Evolutionary conservation across 2,329 filamentous ascomycete species (phyloP), one percentile per base, ranked within the genome.

Genomic region (Fusarium sp.): DNA sequence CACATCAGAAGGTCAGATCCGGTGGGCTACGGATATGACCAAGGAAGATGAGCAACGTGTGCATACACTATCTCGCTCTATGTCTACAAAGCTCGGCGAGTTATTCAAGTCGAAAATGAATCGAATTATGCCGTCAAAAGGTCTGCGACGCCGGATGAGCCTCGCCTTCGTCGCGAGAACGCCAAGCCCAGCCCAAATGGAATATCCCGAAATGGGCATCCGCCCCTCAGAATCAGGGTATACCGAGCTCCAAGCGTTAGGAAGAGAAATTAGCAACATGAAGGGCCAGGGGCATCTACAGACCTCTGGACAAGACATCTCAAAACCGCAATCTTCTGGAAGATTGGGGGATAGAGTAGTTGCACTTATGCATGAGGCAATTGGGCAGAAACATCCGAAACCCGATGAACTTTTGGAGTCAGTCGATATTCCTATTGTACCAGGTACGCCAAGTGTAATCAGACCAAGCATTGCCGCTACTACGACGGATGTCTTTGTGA

Each of bases 51-150:
- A 50, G 21, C 42, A 45, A 11, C 45, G 53, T 18, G 37, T 59
- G n/a, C 57, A 63, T 7, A 49, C 66, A 8, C 34, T 66, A 14
- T 48, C 68, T 7, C 73, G 69, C 6, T 78, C 75, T 8, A 71
- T 80, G 18, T 73, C 79, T 3, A 69, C 70, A 14, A 78, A 71
- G 47, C 55, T 82, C 13, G 70, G 79, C 20, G 74, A 75, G 46
- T 75, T 71, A 10, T 50, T 76, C 8, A 74, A 68, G 53, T 71
- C 70, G 12, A 74, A 68, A 18, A 47, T 75, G 9, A 48, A 32
- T 13, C 58, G 56, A 23, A 46, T 71, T 18, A 48, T 55, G 46
- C 55, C 58, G 21, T 50, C 59, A 28, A 58, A 42, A 41, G 14
- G 40, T 21, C n/a, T 60, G n/a, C 43, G 64, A 18, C 34, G 47